phyloP scores from a whole-genome alignment of 1,139 yeast genomes.

The Groenewaldozyma auringiensis region DNA sequence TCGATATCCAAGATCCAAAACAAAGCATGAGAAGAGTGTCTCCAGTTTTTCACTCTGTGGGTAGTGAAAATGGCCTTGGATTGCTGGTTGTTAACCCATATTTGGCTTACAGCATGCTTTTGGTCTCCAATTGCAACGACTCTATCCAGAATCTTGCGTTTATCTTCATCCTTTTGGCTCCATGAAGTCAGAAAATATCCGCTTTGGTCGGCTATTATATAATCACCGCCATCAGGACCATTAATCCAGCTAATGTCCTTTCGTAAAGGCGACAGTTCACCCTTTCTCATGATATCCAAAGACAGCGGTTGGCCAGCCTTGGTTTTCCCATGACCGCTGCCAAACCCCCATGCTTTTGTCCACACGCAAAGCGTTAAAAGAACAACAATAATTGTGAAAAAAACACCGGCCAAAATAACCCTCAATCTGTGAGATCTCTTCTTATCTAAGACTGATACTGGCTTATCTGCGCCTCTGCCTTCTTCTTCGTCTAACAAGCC shows the following conservation, averaged over 20 bases:
- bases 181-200: constrained; percentile 19
- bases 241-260: constrained; percentile 23
- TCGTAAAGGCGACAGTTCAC: constrained; percentile 19
- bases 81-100: constrained; percentile 34
- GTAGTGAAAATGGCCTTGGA: constrained; percentile 45
- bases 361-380: not conserved
- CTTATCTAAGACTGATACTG: not conserved
- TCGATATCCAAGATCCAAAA: constrained; percentile 56
- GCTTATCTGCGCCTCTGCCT: not conserved
- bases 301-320: constrained; percentile 11
- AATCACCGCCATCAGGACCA: constrained; percentile 24
- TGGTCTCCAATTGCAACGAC: constrained; percentile 16
- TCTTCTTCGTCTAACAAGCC: not conserved
- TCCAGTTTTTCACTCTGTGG: constrained; percentile 50
- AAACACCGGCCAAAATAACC: not conserved
- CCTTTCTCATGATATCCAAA: constrained; percentile 24
- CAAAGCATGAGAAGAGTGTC: constrained; percentile 64
- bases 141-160: constrained; percentile 15
- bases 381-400: not conserved
- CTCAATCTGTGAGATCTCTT: not conserved
- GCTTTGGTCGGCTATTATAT: constrained; percentile 16
- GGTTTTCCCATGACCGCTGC: not conserved
- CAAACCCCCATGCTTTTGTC: constrained; percentile 3
- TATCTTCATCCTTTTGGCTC: constrained; percentile 20
- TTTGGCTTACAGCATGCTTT: constrained; percentile 16